Conservation (phyloP, 2,329 filamentous ascomycete species). For the Beauveria caledonica region DNA sequence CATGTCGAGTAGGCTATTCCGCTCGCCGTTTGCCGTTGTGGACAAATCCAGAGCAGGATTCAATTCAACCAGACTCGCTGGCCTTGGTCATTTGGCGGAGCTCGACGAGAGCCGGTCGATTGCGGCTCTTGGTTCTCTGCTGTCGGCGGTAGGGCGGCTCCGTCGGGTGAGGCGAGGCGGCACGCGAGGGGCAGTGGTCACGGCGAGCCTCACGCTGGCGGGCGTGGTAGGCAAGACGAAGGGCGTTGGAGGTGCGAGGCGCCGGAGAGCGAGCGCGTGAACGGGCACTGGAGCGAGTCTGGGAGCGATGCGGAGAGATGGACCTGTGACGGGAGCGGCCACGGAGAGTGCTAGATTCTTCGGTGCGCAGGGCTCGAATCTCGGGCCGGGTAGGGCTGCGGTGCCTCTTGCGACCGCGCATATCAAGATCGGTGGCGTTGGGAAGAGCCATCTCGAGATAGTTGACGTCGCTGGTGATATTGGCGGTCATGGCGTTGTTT, state of each 20-base stretch:
- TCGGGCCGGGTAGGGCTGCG: conserved; percentile 28
- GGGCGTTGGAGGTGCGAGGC: conserved; percentile 32
- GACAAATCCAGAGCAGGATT: background rate
- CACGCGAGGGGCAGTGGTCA: conserved; percentile 36
- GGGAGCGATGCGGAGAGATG: conserved; percentile 25
- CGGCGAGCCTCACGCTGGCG: conserved; percentile 33
- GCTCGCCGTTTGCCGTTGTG: background rate
- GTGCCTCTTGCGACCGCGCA: conserved; percentile 32
- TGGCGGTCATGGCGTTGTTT: conserved; percentile 1
- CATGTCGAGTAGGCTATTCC: background rate
- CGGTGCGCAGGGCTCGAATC: conserved; percentile 25
- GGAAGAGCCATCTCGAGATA: conserved; percentile 7
- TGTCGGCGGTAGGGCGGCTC: conserved; percentile 25
- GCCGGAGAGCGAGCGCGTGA: conserved; percentile 25
- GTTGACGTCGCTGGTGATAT: background rate
- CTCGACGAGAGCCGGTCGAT: conserved; percentile 26
- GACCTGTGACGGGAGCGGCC: conserved; percentile 33
- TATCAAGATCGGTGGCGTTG: conserved; percentile 9
- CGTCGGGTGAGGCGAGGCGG: conserved; percentile 25
- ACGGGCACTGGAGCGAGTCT: conserved; percentile 23
- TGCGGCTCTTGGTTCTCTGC: conserved; percentile 31
- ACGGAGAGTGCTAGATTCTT: conserved; percentile 35
- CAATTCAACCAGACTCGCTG: background rate
- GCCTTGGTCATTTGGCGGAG: conserved; percentile 11
- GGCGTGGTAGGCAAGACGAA: conserved; percentile 30